Evolutionary conservation across 768 basidiomycete genomes (phyloP).

Genomic region (Russula vinacea): DNA sequence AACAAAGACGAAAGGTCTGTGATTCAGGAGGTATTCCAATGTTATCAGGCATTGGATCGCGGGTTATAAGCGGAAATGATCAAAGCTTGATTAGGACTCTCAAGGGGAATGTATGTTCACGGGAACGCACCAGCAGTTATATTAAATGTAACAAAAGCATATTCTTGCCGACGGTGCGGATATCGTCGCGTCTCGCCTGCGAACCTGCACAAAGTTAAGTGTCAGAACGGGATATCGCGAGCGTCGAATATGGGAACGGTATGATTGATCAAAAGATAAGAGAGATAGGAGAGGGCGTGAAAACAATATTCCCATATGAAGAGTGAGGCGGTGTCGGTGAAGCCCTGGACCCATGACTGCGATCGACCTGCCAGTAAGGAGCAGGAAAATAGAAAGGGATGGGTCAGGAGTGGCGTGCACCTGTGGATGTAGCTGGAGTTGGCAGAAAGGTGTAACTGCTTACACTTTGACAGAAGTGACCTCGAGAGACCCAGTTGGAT

Average conservation of each 20-base stretch:
- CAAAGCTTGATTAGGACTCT: background rate
- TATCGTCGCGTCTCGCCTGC: constrained; percentile 42
- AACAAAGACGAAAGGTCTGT: constrained; percentile 80
- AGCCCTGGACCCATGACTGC: constrained; percentile 15
- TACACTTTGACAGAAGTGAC: constrained; percentile 76
- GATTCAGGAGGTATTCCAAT: background rate
- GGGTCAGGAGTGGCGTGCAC: too few relatives aligned
- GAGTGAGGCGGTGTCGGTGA: background rate
- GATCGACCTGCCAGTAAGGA: background rate
- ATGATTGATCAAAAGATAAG: constrained; percentile 9
- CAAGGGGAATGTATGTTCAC: constrained; percentile 7
- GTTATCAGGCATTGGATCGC: constrained; percentile 4
- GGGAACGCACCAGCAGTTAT: constrained; percentile 63
- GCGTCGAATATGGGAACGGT: background rate
- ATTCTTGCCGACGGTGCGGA: constrained; percentile 62
- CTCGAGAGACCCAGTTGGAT: constrained; percentile 54
- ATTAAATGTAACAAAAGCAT: constrained; percentile 79
- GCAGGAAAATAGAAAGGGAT: too few relatives aligned
- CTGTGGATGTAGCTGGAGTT: background rate
- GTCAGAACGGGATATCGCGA: constrained; percentile 3
- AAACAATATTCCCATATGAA: background rate
- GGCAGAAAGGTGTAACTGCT: too few relatives aligned
- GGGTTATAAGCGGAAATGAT: background rate
- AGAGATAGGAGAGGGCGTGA: constrained; percentile 3
- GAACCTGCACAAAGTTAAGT: constrained; percentile 22